phyloP scores from a whole-genome alignment of 768 basidiomycete species.

The Amylocystis lapponica region DNA sequence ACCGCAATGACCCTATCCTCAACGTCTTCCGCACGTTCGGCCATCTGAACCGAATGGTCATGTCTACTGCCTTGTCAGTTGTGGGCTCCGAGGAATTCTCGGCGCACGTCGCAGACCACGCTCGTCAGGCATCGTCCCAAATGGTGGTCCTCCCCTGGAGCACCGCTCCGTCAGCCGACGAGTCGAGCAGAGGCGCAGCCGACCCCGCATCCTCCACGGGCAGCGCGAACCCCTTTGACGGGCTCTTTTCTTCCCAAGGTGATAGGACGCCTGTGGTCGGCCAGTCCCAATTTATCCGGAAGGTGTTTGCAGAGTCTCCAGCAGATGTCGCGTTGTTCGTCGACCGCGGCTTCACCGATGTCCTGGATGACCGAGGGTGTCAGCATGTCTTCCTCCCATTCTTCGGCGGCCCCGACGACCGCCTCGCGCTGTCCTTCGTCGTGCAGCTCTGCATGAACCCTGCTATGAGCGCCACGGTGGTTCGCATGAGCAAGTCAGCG shows the following conservation, averaged over 20 bases:
- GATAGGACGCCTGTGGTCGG: constrained; percentile 50
- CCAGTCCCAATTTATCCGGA: constrained; percentile 82
- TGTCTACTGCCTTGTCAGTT: constrained; percentile 68
- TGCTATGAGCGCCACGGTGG: constrained; percentile 63
- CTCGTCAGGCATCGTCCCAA: constrained; percentile 50
- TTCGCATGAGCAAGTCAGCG: constrained; percentile 50
- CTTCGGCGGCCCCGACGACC: constrained; percentile 93
- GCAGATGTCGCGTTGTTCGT: constrained; percentile 83
- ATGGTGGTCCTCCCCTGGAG: constrained; percentile 86
- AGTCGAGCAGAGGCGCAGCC: neutral
- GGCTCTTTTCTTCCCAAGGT: constrained; percentile 52
- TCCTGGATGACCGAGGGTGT: constrained; percentile 20
- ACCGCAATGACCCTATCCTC: constrained; percentile 66
- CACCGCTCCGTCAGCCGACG: constrained; percentile 8
- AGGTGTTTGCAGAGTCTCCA: constrained; percentile 66
- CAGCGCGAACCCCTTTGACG: constrained; percentile 64
- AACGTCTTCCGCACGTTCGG: constrained; percentile 77
- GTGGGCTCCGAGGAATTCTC: constrained; percentile 74
- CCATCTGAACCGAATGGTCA: constrained; percentile 56
- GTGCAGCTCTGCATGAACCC: constrained; percentile 72
- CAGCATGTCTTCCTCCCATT: constrained; percentile 83
- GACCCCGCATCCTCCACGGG: constrained; percentile 16
- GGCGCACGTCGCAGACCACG: constrained; percentile 56
- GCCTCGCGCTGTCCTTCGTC: constrained; percentile 74
- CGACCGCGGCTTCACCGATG: constrained; percentile 53